Evolutionary conservation across 2,329 filamentous ascomycete species (phyloP).

Genomic region (Zymoseptoria ardabiliae): DNA sequence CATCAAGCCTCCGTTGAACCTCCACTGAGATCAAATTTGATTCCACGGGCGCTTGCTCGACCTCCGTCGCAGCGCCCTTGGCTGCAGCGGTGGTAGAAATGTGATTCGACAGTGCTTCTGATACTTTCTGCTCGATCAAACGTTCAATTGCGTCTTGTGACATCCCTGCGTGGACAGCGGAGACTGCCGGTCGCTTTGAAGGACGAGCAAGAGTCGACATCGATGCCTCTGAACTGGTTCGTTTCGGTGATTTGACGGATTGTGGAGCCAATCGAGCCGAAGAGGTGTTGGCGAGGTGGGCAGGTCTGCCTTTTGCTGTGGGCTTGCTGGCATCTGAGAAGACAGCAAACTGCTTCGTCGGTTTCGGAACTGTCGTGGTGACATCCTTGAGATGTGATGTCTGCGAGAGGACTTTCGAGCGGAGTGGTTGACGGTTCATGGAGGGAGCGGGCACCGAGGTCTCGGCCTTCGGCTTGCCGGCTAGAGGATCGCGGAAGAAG

Average conservation of each 20-base stretch:
- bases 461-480: constrained; percentile 31
- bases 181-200: constrained; percentile 33
- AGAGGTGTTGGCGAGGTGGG: constrained; percentile 21
- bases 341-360: constrained; percentile 76
- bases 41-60: not conserved
- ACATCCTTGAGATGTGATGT: constrained; percentile 52
- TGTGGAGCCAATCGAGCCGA: constrained; percentile 11
- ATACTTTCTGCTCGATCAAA: constrained; percentile 85
- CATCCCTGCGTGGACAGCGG: constrained; percentile 26
- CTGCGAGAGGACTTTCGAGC: constrained; percentile 66
- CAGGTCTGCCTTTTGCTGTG: constrained; percentile 36
- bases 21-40: constrained; percentile 56
- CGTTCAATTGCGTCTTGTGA: constrained; percentile 71
- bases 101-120: constrained; percentile 67
- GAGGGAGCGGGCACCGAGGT: constrained; percentile 31
- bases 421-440: constrained; percentile 63
- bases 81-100: constrained; percentile 4
- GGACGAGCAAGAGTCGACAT: constrained; percentile 32
- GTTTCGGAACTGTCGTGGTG: constrained; percentile 55
- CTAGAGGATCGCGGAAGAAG: constrained; percentile 50
- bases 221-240: constrained; percentile 37
- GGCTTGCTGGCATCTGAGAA: constrained; percentile 61
- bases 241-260: constrained; percentile 30
- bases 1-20: constrained; percentile 72
- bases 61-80: constrained; percentile 4